These are phyloP conservation scores for Chlamydomonas asymmetrica DNA, from an alignment of 139 green algal genomes.

Conservation along the genomic window DNA sequence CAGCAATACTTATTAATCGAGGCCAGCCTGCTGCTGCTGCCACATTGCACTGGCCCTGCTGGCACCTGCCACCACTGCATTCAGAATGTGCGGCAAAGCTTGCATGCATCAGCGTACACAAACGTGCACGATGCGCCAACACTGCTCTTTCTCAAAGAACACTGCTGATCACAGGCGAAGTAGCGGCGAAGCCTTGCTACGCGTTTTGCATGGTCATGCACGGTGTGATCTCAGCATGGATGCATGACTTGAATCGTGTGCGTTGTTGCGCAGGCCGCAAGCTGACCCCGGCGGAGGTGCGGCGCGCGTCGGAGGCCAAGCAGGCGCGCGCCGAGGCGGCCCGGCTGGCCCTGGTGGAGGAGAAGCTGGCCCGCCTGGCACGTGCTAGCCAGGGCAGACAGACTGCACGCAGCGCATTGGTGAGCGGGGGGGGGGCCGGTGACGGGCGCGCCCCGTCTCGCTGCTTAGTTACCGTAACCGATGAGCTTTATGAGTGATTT, in stretches of 20 bases:
- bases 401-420: slow-evolving; percentile 25
- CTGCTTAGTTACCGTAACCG: neutral
- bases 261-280: slow-evolving; percentile 12
- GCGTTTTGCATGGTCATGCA: neutral
- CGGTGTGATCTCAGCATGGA: neutral
- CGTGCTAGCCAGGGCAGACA: slow-evolving; percentile 33
- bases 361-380: slow-evolving; percentile 37
- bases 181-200: neutral
- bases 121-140: too few species aligned
- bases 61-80: too few species aligned
- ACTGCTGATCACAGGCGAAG: neutral
- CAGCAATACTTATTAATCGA: too few species aligned
- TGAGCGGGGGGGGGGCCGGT: neutral
- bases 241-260: neutral
- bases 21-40: too few species aligned
- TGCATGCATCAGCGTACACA: too few species aligned
- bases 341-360: slow-evolving; percentile 42
- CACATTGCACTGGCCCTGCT: too few species aligned
- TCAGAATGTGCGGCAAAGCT: too few species aligned
- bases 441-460: too few species aligned
- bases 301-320: slow-evolving; percentile 38
- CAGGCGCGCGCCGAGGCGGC: slow-evolving; percentile 52
- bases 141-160: neutral
- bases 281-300: slow-evolving; percentile 32
- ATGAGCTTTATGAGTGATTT: neutral